These are phyloP conservation scores for Kodamaea ohmeri DNA, from an alignment of 1,139 yeast genomes.

Conservation along the genomic window DNA sequence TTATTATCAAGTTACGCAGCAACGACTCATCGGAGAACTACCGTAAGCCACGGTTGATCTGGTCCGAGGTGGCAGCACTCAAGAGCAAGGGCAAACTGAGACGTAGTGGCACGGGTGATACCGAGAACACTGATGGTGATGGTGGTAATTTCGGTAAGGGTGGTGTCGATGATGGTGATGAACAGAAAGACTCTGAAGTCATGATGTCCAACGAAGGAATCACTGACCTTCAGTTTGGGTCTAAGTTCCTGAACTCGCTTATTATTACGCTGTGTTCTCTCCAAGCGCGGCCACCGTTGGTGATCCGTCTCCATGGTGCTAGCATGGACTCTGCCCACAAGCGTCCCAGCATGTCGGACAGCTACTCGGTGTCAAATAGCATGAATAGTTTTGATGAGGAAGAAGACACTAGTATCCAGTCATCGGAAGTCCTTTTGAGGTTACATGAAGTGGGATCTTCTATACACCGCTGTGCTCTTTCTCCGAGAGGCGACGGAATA, in stretches of 20 bases:
- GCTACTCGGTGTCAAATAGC: slow-evolving; percentile 17
- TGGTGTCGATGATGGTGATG: slow-evolving; percentile 21
- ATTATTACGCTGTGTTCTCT: slow-evolving; percentile 39
- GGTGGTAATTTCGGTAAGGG: slow-evolving; percentile 19
- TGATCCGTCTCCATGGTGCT: slow-evolving; percentile 37
- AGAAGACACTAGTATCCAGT: slow-evolving; percentile 23
- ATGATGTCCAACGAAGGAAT: slow-evolving; percentile 82
- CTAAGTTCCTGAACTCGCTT: slow-evolving; percentile 33
- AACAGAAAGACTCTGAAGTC: slow-evolving; percentile 23
- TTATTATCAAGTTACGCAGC: slow-evolving; percentile 65
- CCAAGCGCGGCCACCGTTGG: slow-evolving; percentile 36
- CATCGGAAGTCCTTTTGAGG: slow-evolving; percentile 39
- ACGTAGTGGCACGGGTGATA: slow-evolving; percentile 12
- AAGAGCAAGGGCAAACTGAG: slow-evolving; percentile 13
- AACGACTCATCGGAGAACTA: slow-evolving; percentile 29
- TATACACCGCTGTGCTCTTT: slow-evolving; percentile 68
- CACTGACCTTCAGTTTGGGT: slow-evolving; percentile 69
- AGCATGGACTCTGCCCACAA: slow-evolving; percentile 24
- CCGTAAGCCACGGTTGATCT: slow-evolving; percentile 60
- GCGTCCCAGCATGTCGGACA: slow-evolving; percentile 11
- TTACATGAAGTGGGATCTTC: slow-evolving; percentile 80
- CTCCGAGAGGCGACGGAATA: slow-evolving; percentile 84
- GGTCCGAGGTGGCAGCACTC: slow-evolving; percentile 34
- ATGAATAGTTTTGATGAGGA: slow-evolving; percentile 19
- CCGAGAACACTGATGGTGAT: slow-evolving; percentile 18